Percentiles rank a stretch among this genome's conserved stretches.
Evolutionary conservation across 495 filamentous ascomycete species (phyloP).

Genomic region (Tuber calosporum): DNA sequence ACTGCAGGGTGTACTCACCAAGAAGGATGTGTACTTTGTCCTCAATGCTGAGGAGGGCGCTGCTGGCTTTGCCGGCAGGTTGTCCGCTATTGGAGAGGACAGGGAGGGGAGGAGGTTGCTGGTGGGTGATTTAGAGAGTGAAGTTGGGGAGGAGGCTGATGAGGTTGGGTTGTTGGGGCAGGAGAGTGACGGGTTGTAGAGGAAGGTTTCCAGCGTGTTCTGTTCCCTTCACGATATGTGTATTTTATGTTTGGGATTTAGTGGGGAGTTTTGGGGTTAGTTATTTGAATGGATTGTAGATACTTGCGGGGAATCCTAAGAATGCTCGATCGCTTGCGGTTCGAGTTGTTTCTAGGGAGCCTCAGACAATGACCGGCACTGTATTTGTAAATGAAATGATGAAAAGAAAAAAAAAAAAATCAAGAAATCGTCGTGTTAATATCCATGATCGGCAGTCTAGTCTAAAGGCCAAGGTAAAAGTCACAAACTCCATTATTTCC

Average conservation of each 20-base stretch:
- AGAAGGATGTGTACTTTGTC: constrained; percentile 97
- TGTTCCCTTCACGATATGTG: not conserved
- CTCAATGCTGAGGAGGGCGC: constrained; percentile 69
- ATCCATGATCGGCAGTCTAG: not conserved
- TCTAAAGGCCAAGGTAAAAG: not conserved
- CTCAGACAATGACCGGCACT: not conserved
- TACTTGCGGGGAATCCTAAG: not conserved
- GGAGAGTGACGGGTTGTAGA: not conserved
- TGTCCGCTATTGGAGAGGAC: constrained; percentile 15
- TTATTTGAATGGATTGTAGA: not conserved
- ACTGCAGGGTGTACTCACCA: constrained; percentile 80
- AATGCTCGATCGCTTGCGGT: not conserved
- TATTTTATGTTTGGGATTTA: not conserved
- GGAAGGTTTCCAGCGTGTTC: not conserved
- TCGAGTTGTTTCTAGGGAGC: not conserved
- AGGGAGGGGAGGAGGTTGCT: constrained; percentile 23
- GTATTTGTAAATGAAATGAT: not conserved
- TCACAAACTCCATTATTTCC: not conserved
- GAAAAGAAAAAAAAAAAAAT: not conserved
- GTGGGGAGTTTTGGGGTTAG: not conserved
- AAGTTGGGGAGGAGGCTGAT: constrained; percentile 7
- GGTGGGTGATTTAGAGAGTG: constrained; percentile 9
- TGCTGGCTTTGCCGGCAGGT: constrained; percentile 23
- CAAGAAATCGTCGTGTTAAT: not conserved
- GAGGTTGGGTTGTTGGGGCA: constrained; percentile 4